Conservation (phyloP, 306 rosid genomes). For the Castanospermum australe region DNA sequence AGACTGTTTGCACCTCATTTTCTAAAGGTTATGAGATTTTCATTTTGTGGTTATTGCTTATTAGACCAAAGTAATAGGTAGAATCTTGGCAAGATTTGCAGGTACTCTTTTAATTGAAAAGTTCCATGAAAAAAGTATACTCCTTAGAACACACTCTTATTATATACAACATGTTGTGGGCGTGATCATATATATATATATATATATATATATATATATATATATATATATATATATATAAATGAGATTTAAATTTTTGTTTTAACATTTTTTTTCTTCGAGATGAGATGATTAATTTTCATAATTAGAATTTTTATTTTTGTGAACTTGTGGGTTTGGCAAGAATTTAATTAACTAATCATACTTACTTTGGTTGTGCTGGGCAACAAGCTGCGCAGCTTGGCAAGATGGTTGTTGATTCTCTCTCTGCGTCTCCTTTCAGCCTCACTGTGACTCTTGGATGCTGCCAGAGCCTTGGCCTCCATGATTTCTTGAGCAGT, state of each 20-base stretch:
- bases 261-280: no score
- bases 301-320: not conserved
- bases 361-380: conserved; percentile 87
- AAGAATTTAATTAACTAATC: not conserved
- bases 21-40: conserved; percentile 22
- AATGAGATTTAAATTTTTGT: no score
- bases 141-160: not conserved
- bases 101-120: not conserved
- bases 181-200: conserved; percentile 9
- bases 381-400: conserved; percentile 82
- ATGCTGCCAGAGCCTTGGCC: conserved; percentile 92
- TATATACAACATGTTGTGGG: conserved; percentile 23
- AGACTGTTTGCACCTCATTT: conserved; percentile 20
- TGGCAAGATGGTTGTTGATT: conserved; percentile 93
- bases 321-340: not conserved
- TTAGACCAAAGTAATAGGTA: conserved; percentile 22
- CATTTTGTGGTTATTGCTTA: not conserved
- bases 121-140: not conserved
- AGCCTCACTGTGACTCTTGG: conserved; percentile 91
- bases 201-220: no score
- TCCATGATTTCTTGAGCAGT: conserved; percentile 94
- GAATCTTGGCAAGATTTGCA: conserved; percentile 40
- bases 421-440: conserved; percentile 93
- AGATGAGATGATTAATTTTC: no score
- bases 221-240: no score